Evolutionary conservation across 164 flowering plant species (phyloP), one percentile per base, ranked within the genome.

Genomic region (Chimonanthus praecox): DNA sequence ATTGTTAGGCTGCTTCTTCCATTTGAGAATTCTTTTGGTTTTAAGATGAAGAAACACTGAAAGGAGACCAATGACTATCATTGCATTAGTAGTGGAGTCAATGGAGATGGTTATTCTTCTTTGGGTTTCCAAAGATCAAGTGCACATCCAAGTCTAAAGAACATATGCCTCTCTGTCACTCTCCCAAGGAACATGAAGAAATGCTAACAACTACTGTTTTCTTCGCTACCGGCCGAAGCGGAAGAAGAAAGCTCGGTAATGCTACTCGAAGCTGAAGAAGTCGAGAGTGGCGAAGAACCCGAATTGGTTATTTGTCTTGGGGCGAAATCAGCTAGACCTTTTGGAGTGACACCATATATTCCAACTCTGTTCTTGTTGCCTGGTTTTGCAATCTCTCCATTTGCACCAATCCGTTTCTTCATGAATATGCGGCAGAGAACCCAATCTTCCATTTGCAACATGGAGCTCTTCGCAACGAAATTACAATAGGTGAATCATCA

Each of bases 371-470:
- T 2, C 66, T 71, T 47, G 67, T 64, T 2, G 47, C 64, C 18
- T 7, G 11, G 70, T 49, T 49, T 64, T 70, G 16, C 62, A 68
- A 16, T 13, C 63, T 18, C 58, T 76, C 58, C 69, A 60, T 72
- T 5, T 6, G 47, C 79, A 69, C 33, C 20, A 48, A 68, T 73
- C 65, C 64, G 73, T 65, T 73, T 77, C 76, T 69, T 77, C 54
- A 66, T 49, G 69, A 71, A 77, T 1, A 77, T 64, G 2, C 79
- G 76, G 51, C 76, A 77, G 5, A 77, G 79, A n/a, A 77, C 79
- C 79, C 79, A 77, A 7, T 77, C 73, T 44, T 77, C 79, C 65
- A 64, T 18, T 61, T 72, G 62, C 67, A 58, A 49, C 21, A 66
- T 15, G 7, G 65, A 60, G 6, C 6, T 51, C 72, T 70, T 64